phyloP scores from a whole-genome alignment of 345 rosid genomes.

The Erysimum cheiranthoides region DNA sequence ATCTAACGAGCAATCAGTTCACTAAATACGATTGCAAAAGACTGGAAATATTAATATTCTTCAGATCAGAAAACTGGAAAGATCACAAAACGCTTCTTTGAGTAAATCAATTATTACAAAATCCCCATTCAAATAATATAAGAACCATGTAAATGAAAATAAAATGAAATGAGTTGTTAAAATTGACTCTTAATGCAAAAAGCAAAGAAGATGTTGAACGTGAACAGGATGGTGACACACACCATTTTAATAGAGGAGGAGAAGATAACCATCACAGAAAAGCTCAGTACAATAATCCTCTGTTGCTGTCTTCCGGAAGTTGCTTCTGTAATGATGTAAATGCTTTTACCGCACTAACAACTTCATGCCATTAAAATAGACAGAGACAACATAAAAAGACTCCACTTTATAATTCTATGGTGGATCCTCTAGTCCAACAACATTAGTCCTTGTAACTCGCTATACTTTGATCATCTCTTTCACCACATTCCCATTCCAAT shows the following conservation, averaged over 20 bases:
- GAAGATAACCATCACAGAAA: neutral
- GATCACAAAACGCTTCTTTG: too few relatives aligned
- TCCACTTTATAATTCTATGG: slow-evolving; percentile 10
- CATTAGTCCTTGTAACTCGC: neutral
- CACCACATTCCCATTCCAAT: slow-evolving; percentile 8
- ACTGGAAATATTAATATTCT: too few relatives aligned
- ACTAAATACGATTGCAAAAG: too few relatives aligned
- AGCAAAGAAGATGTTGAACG: neutral
- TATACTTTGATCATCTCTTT: neutral
- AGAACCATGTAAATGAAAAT: too few relatives aligned
- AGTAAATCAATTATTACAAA: too few relatives aligned
- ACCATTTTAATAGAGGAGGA: slow-evolving; percentile 10
- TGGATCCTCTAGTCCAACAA: slow-evolving; percentile 28
- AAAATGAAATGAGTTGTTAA: too few relatives aligned
- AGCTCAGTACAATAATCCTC: neutral
- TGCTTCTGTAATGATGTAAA: slow-evolving; percentile 24
- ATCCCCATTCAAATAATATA: too few relatives aligned
- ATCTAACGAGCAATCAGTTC: too few relatives aligned
- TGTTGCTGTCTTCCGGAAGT: neutral
- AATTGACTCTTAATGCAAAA: too few relatives aligned
- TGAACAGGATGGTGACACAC: slow-evolving; percentile 30
- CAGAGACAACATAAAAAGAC: slow-evolving; percentile 17
- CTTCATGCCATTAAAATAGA: slow-evolving; percentile 14
- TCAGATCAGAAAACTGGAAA: too few relatives aligned
- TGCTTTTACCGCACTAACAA: slow-evolving; percentile 35